phyloP scores from a whole-genome alignment of 768 basidiomycete species.

The Pulveroboletus frians region DNA sequence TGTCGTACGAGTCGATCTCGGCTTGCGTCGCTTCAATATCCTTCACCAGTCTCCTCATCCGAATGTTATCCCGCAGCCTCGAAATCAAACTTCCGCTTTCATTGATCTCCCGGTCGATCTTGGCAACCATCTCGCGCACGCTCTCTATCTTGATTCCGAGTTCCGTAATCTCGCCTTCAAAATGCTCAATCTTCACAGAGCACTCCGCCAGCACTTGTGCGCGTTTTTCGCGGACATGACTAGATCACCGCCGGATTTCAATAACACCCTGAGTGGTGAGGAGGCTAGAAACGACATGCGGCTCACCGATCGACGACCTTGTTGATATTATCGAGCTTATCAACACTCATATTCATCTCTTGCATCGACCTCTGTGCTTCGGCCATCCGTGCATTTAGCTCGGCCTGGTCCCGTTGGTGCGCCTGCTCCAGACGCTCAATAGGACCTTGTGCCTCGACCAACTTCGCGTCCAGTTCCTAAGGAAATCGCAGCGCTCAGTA shows the following conservation, averaged over 20 bases:
- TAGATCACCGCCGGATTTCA: slow-evolving; percentile 25
- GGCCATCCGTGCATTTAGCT: slow-evolving; percentile 42
- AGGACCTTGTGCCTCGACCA: slow-evolving; percentile 57
- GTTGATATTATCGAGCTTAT: slow-evolving; percentile 56
- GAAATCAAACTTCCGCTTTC: slow-evolving; percentile 64
- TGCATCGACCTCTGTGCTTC: slow-evolving; percentile 54
- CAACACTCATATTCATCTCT: slow-evolving; percentile 60
- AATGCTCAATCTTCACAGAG: slow-evolving; percentile 45
- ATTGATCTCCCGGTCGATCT: slow-evolving; percentile 74
- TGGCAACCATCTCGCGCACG: slow-evolving; percentile 42
- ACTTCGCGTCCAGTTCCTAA: slow-evolving; percentile 61
- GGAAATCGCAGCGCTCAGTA: background rate
- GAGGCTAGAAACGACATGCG: background rate
- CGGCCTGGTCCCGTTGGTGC: slow-evolving; percentile 44
- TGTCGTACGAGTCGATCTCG: slow-evolving; percentile 70
- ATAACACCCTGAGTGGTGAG: background rate
- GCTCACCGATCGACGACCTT: slow-evolving; percentile 60
- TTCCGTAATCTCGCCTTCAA: slow-evolving; percentile 42
- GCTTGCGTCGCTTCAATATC: slow-evolving; percentile 64
- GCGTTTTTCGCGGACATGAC: slow-evolving; percentile 70
- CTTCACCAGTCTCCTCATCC: slow-evolving; percentile 60
- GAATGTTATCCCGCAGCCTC: slow-evolving; percentile 78
- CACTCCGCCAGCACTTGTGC: slow-evolving; percentile 57
- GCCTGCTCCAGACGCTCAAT: slow-evolving; percentile 59
- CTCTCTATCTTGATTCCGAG: slow-evolving; percentile 37